Base-by-base conservation (phyloP, 352 stramenopile species). In the Peronospora farinosa region DNA sequence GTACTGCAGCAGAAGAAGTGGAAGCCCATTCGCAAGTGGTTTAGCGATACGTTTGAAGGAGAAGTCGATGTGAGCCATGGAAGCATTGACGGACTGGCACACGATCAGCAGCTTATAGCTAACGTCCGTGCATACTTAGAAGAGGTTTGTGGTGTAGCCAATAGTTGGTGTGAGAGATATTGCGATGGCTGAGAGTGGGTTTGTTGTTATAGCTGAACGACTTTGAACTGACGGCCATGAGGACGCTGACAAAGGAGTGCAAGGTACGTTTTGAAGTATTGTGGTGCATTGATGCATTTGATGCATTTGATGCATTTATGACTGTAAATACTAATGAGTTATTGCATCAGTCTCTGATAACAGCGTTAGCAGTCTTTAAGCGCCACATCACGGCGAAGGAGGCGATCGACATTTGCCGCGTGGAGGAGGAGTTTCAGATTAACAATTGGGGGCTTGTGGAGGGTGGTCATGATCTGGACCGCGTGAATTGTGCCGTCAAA, bases 361-460 rank as follows among this genome's bases (percentile, higher is more conserved):
- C 80, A 23, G 78, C 83, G 19, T 54, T 87, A 49, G 83, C 80
- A 10, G 54, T 93, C n/a, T 78, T 77, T 52, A 90, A 92, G 62
- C 83, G 83, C 30, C 76, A 93, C 60, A 83, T 93, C 46, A 89
- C 78, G 21, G 65, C 80, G 21, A 92, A 86, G 60, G 83, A 93
- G 54, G 84, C 84, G 7, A 90, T 91, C 66, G 79, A 92, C 4
- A 69, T 92, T 12, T 82, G 76, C 38, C 81, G 84, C 23, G 49
- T 92, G 41, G 84, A 95, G 49, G 84, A 95, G 41, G 84, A 95
- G 51, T 95, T 90, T 66, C 81, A 95, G 72, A 95, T 95, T 56
- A 75, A 69, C 47, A 77, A 81, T 40, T 95, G 84, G 84, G 84
- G 84, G 2, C 71, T 95, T 49, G 84, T 95, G 15, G 84, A 95